Base-by-base conservation (phyloP, 2,329 filamentous ascomycete species). In the Arthrobotrys entomopaga region DNA sequence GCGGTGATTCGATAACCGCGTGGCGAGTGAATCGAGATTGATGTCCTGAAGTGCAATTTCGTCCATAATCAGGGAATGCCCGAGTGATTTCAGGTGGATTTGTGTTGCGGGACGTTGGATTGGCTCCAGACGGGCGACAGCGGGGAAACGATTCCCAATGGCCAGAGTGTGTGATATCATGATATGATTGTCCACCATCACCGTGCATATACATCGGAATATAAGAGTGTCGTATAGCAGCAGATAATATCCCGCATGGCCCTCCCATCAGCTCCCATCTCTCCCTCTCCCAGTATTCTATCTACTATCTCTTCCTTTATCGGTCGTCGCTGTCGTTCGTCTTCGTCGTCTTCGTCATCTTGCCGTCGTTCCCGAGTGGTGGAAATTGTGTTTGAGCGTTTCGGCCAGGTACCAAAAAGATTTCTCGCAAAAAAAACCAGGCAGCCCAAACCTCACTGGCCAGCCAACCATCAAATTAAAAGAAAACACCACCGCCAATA, bases 31-130 rank as follows among this genome's bases (percentile, higher is more conserved):
- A 34, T 34, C 29, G 29, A 34, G 29, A 34, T n/a, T n/a, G 42
- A 46, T 46, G 42, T 46, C 42, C 42, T 13, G n/a, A 5, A 1
- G 6, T 19, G 8, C 15, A 5, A 6, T 13, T 15, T 13, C 42
- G 15, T 5, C 4, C 16, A 7, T 15, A 46, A 8, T 5, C 42
- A 46, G 42, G 29, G 10, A 34, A 34, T 34, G 29, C 29, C 29
- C 29, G 29, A 8, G 6, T 34, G 29, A 10, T 34, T 2, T 34
- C 29, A 10, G 7, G 6, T 8, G 29, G 29, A 34, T 34, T 34
- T 61, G 69, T 66, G 60, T 65, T 73, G 69, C 26, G 29, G 16
- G 26, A 34, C 64, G 61, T 73, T 73, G 69, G 46, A 69, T 54
- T 61, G 65, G 11, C 20, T 10, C 29, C 29, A 34, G 10, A 34